phyloP scores from a whole-genome alignment of 2,329 filamentous ascomycete species.

The Cladosporium halotolerans region DNA sequence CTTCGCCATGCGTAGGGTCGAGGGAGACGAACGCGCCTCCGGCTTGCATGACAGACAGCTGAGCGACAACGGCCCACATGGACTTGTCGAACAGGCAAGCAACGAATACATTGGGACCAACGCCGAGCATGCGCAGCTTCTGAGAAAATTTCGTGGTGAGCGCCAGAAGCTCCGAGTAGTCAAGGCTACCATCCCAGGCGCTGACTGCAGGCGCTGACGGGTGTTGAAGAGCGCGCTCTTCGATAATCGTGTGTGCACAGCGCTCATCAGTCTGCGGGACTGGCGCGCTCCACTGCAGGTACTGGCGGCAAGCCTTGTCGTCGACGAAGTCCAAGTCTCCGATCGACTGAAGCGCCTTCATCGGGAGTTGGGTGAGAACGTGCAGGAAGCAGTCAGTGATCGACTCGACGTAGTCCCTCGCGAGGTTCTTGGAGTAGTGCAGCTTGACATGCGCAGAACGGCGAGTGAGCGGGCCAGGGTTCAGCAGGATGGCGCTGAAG shows the following conservation, averaged over 20 bases:
- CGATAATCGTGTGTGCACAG: constrained; percentile 3
- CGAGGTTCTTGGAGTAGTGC: constrained; percentile 3
- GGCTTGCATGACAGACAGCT: constrained; percentile 33
- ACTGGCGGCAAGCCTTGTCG: background rate
- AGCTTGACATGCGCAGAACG: constrained; percentile 3
- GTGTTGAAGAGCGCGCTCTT: background rate
- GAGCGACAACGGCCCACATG: constrained; percentile 29
- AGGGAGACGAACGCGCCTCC: constrained; percentile 25
- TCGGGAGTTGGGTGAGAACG: background rate
- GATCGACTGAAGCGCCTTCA: background rate
- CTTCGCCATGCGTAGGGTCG: constrained; percentile 12
- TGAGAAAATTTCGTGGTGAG: constrained; percentile 1
- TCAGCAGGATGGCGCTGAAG: constrained; percentile 1
- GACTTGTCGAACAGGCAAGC: constrained; percentile 35
- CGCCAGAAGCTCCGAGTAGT: constrained; percentile 12
- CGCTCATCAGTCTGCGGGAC: background rate
- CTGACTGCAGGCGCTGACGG: constrained; percentile 4
- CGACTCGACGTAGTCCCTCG: background rate
- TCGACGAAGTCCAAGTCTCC: constrained; percentile 6
- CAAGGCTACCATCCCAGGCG: constrained; percentile 13
- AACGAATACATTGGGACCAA: constrained; percentile 22
- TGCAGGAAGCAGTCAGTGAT: constrained; percentile 8
- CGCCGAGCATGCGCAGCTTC: background rate
- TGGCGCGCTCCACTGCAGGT: background rate
- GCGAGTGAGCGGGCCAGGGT: constrained; percentile 1